Base-by-base conservation (phyloP, 306 rosid species). In the Fagus crenata region DNA sequence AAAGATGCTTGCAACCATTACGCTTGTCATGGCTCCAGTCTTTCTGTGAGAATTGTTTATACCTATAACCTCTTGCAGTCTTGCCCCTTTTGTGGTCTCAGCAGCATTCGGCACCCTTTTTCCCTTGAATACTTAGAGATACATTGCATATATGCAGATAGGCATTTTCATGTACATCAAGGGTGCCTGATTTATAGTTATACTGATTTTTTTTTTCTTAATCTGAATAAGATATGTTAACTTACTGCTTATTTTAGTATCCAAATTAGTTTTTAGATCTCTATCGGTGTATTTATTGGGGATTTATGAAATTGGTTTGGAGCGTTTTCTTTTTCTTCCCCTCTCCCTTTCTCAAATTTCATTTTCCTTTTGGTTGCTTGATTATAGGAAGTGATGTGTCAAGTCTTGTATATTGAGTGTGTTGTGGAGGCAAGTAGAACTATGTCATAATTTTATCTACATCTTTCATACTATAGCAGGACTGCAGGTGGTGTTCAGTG, bases 11-110 rank as follows among this genome's bases (percentile, higher is more conserved):
- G 89, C 99, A 31, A 95, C 99, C 6, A 92, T 95, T 49, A 95
- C 99, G 0, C 89, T 95, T 28, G 99, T 95, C 41, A 95, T 95
- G 99, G 99, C 99, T 83, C 99, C 99, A 0, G 76, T 95, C 68
- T 95, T 95, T 82, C 97, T 95, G 81, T 95, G 95, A 92, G 84
- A 80, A 73, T 60, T 84, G 85, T 74, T 81, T 82, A 77, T 81
- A 85, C 53, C 81, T 61, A 61, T 39, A 6, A 0, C 7, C 33
- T 67, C 4, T 37, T 67, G 71, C 49, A 39, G 31, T 40, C 46
- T 67, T 15, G 37, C 71, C 28, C 71, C 49, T 43, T 39, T 73
- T 53, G 77, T 71, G 86, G 88, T 79, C 46, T 72, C 67, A 9
- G 71, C 67, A 53, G 83, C 80, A 61, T 89, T 78, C 69, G 39